These are phyloP conservation scores for Candida tibetensis DNA, from an alignment of 805 yeast species.

Conservation along the genomic window DNA sequence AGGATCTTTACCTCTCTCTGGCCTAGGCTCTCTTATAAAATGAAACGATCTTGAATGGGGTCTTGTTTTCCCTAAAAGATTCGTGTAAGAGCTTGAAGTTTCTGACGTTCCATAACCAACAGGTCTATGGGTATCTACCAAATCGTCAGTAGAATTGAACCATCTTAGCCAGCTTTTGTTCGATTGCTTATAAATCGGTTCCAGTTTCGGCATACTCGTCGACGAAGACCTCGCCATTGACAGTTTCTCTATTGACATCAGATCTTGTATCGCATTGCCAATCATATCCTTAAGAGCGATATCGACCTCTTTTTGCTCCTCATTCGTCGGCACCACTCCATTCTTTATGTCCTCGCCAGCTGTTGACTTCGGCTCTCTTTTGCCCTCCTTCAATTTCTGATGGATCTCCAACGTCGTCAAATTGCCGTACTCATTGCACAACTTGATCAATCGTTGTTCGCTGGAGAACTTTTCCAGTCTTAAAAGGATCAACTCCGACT, in stretches of 20 bases:
- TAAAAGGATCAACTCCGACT: conserved; percentile 41
- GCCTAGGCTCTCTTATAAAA: not conserved
- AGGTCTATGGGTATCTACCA: not conserved
- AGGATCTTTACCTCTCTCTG: conserved; percentile 24
- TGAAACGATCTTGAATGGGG: conserved; percentile 17
- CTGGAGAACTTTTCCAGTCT: conserved; percentile 30
- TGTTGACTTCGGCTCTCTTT: not conserved
- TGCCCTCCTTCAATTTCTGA: conserved; percentile 18
- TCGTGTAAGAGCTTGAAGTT: not conserved
- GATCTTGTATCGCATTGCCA: conserved; percentile 26
- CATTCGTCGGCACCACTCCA: conserved; percentile 1
- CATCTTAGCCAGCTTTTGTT: conserved; percentile 16
- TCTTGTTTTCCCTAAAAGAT: conserved; percentile 6
- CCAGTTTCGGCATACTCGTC: not conserved
- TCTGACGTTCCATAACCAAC: not conserved
- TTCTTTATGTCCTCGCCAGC: not conserved
- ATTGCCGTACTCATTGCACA: conserved; percentile 37
- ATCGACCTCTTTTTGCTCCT: conserved; percentile 10
- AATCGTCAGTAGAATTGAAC: conserved; percentile 13
- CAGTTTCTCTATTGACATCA: not conserved
- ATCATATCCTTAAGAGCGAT: conserved; percentile 26
- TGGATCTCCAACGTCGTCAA: conserved; percentile 36
- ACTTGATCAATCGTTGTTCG: conserved; percentile 31
- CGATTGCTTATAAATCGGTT: conserved; percentile 1
- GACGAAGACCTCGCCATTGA: not conserved